Evolutionary conservation across 1,139 yeast species (phyloP), one percentile per base, ranked within the genome.

Genomic region (Arxiozyma heterogenica): DNA sequence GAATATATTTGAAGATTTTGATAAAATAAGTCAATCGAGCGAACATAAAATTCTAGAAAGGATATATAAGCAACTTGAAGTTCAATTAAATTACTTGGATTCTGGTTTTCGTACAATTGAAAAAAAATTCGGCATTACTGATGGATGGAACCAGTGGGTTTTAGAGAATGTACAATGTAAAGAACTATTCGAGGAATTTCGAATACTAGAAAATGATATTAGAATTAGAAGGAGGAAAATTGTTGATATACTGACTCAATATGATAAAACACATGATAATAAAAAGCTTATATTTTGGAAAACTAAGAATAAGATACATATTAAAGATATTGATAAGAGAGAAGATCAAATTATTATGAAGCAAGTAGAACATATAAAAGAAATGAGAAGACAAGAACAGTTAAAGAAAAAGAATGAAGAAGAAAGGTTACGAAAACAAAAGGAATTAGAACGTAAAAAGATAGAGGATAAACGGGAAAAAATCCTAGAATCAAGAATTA

Each of bases 191-290:
- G 68, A 62, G 27, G 64, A 65, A 48, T 55, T 66, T 18, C 63
- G 64, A 41, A 58, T 66, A 17, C 52, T 67, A 1, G 67, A 61
- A 17, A 62, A 61, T 46, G 68, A 66, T 47, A 62, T 67, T 11
- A 65, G 66, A 50, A 50, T 57, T n/a, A 53, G 57, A 15, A 55
- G 64, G 44, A 56, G 57, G 23, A 54, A 54, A 49, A 53, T 57
- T 41, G 27, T 48, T 21, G 53, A 48, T 22, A 47, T 43, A 44
- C 50, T 52, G 21, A 44, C 25, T 30, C 45, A 50, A 23, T 23
- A 49, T 23, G 43, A 41, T 23, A 52, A 39, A 2, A 42, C 39
- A 12, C 43, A 45, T 9, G 12, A 38, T 22, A 46, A 46, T 1
- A 25, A 41, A 12, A 53, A 52, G 30, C 39, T 46, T 22, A 17